These are phyloP conservation scores for Reticulascus tulasneorum DNA, from an alignment of 2,329 filamentous ascomycete species.

Conservation along the genomic window DNA sequence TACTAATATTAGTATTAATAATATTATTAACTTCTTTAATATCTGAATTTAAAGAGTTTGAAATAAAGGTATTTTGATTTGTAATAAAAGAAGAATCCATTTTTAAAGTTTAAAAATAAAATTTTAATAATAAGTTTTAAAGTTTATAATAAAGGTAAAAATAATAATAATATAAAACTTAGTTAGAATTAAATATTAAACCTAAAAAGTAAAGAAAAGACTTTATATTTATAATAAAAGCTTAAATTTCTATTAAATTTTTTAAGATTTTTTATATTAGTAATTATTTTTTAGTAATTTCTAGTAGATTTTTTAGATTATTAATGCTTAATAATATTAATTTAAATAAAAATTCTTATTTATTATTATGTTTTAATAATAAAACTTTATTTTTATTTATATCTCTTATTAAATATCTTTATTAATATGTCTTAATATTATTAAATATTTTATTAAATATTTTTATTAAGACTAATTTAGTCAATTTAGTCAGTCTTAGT, in stretches of 20 bases:
- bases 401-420: background rate
- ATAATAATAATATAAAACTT: background rate
- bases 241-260: background rate
- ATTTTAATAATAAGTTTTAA: background rate
- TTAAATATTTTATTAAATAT: background rate
- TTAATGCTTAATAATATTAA: background rate
- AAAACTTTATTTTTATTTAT: too few species aligned
- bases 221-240: background rate
- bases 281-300: background rate
- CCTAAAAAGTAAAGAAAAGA: background rate
- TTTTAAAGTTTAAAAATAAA: background rate
- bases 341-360: background rate
- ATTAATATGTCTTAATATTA: background rate
- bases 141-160: background rate
- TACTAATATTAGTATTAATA: too few species aligned
- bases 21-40: too few species aligned
- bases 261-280: background rate
- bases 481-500: background rate
- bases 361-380: background rate
- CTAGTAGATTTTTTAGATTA: background rate
- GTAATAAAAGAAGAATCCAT: conserved; percentile 6
- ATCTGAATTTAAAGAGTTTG: too few species aligned
- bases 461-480: too few species aligned
- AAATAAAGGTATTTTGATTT: too few species aligned
- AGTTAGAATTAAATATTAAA: background rate